phyloP scores from a whole-genome alignment of 305 asterid genomes.

The Solanum hybrid region DNA sequence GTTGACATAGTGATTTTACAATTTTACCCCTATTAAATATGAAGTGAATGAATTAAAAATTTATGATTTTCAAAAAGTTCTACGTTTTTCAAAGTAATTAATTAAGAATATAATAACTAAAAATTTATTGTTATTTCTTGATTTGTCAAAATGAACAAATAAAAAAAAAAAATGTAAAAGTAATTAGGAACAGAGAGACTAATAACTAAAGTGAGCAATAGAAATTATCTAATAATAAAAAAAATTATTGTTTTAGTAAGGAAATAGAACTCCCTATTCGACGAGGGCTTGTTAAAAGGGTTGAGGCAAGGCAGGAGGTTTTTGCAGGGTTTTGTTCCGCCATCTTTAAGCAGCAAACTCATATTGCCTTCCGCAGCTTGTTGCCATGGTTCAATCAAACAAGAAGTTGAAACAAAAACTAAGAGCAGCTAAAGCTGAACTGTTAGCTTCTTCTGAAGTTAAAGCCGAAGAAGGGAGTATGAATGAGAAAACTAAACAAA shows the following conservation, averaged over 20 bases:
- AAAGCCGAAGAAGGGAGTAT: neutral
- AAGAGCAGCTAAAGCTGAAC: constrained; percentile 52
- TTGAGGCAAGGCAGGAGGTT: neutral
- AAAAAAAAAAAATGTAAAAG: no score
- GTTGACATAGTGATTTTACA: neutral
- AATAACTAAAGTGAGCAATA: neutral
- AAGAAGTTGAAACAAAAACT: constrained; percentile 76
- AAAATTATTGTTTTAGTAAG: neutral
- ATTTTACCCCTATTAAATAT: neutral
- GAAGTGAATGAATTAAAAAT: neutral
- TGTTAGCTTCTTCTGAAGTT: constrained; percentile 26
- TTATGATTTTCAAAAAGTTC: no score
- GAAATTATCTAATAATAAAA: neutral
- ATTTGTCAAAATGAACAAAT: no score
- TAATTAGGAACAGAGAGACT: no score
- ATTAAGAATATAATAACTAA: neutral
- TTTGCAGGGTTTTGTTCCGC: neutral
- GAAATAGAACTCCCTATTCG: neutral
- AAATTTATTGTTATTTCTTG: no score
- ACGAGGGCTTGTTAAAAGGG: neutral
- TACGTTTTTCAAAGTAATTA: no score
- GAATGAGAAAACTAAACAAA: constrained; percentile 11
- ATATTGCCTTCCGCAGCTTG: neutral
- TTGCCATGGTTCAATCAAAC: constrained; percentile 64
- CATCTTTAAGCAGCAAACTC: neutral